Evolutionary conservation across 139 green algal species (phyloP), one percentile per base, ranked within the genome.

Genomic region (Micromonas commoda): DNA sequence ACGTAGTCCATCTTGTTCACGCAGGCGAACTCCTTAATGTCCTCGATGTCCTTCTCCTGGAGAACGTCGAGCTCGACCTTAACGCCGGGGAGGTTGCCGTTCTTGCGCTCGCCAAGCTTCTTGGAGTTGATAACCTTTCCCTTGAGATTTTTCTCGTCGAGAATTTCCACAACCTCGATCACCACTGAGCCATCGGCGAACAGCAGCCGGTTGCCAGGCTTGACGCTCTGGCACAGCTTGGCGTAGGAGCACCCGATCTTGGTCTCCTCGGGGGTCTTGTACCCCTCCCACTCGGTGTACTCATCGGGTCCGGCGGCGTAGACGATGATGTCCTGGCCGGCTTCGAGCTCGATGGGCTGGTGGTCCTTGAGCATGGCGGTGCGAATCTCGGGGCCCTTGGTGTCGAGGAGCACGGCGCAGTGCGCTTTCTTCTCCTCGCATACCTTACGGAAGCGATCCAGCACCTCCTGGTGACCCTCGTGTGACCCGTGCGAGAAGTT

Each of bases 301-400:
- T 57, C 38, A 34, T 87, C 87, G 1, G 45, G 45, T 9, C 79
- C 76, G n/a, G 81, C 79, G n/a, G 82, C 75, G 61, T 81, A 78
- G 6, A 86, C 66, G 57, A 83, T 83, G 70, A 87, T 81, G 33
- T 80, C 53, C 70, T 84, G 78, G 3, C 73, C 81, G 24, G 78
- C 76, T 73, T 82, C 78, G 3, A 88, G 77, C 32, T 70, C 28
- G 61, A 88, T 82, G 28, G 57, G 20, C 45, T 79, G 54, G 38
- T 61, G 35, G 45, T 85, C 81, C 37, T 73, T 64, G 0, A 92
- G 82, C 82, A 87, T 86, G 13, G 60, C 79, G 19, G 86, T 92
- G 64, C 88, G 86, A 39, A 92, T 82, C 77, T 89, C 84, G 45
- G 85, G 85, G 35, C 88, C 88, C 74, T 90, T 86, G 21, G 88